phyloP scores from a whole-genome alignment of 148 eudicot genomes.

The Suaeda aralocaspica region DNA sequence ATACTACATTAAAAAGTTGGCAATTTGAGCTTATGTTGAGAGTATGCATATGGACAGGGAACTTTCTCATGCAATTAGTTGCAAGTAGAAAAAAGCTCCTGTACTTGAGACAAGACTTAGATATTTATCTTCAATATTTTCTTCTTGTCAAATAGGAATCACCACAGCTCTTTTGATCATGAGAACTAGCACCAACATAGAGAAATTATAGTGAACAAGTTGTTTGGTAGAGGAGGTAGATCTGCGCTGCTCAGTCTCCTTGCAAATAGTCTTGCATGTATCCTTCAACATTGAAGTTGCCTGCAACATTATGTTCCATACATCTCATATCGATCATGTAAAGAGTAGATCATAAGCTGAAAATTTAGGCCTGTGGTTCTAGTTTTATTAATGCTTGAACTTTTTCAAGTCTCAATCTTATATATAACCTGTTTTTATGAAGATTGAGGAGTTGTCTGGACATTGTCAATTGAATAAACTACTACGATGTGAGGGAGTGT shows the following conservation, averaged over 20 bases:
- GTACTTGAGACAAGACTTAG: neutral
- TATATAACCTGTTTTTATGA: neutral
- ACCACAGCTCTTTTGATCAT: conserved; percentile 21
- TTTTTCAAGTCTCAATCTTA: neutral
- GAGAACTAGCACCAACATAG: conserved; percentile 19
- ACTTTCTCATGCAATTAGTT: neutral
- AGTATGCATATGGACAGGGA: neutral
- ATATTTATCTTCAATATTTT: neutral
- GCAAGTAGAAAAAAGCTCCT: neutral
- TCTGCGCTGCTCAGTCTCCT: conserved; percentile 33
- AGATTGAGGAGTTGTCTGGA: neutral
- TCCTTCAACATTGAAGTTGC: conserved; percentile 42
- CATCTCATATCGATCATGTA: neutral
- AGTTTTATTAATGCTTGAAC: neutral
- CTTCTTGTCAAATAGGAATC: conserved; percentile 6
- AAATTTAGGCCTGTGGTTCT: neutral
- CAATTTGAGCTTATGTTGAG: neutral
- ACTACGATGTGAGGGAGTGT: neutral
- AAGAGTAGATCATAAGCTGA: neutral
- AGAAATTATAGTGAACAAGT: conserved; percentile 15
- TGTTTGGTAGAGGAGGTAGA: conserved; percentile 25
- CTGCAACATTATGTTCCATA: conserved; percentile 23
- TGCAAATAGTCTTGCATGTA: conserved; percentile 27
- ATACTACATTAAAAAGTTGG: neutral
- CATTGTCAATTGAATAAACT: neutral